Evolutionary conservation across 495 filamentous ascomycete species (phyloP).

Genomic region (Aspergillus egyptiacus): DNA sequence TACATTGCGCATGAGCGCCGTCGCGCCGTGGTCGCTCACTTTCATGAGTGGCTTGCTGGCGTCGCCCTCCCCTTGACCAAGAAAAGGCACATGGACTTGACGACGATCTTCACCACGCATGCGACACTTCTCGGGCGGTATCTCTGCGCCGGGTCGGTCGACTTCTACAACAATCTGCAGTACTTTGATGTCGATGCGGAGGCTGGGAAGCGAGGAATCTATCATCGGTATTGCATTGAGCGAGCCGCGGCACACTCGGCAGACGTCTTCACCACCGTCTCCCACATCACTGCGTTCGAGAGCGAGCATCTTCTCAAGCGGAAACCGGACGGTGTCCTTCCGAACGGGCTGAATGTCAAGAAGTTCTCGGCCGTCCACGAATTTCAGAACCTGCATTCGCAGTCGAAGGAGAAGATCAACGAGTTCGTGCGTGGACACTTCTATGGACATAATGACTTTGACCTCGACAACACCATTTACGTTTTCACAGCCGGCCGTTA

Average conservation of each 20-base stretch:
- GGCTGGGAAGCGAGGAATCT: constrained; percentile 95
- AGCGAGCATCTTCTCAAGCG: constrained; percentile 95
- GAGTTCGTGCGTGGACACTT: constrained; percentile 98
- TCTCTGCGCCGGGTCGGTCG: constrained; percentile 92
- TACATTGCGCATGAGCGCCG: constrained; percentile 88
- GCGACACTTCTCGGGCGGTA: constrained; percentile 92
- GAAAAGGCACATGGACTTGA: constrained; percentile 90
- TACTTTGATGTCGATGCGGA: constrained; percentile 95
- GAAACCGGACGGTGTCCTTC: constrained; percentile 93
- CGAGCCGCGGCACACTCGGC: constrained; percentile 82
- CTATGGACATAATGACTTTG: constrained; percentile 96
- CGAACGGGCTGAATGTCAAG: constrained; percentile 96
- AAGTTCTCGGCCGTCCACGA: constrained; percentile 99
- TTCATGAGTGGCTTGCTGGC: constrained; percentile 97
- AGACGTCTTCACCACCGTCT: constrained; percentile 98
- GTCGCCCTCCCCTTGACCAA: constrained; percentile 91
- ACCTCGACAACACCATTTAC: constrained; percentile 95
- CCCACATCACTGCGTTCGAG: constrained; percentile 97
- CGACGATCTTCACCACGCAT: constrained; percentile 98
- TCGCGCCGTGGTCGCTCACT: constrained; percentile 90
- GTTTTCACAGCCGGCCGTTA: constrained; percentile 96
- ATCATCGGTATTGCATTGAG: constrained; percentile 98
- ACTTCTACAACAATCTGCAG: constrained; percentile 99
- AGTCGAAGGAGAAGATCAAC: constrained; percentile 94
- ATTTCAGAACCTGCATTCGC: constrained; percentile 96